Evolutionary conservation across 768 basidiomycete species (phyloP).

Genomic region (Mycena floridula): DNA sequence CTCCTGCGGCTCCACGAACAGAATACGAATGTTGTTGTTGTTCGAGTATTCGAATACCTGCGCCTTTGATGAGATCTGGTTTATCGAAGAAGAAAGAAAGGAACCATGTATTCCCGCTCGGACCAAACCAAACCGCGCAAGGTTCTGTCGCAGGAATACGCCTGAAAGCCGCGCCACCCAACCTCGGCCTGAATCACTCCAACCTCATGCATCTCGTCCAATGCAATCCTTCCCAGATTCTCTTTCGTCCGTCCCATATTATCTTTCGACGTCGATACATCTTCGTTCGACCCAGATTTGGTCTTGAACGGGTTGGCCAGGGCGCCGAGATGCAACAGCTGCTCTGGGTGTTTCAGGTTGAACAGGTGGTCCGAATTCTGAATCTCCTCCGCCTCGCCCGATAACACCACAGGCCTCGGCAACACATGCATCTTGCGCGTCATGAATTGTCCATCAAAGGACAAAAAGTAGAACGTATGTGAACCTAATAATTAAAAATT

Average conservation of each 20-base stretch:
- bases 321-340: slow-evolving; percentile 32
- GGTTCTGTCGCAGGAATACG: slow-evolving; percentile 18
- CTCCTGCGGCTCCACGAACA: slow-evolving; percentile 21
- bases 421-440: slow-evolving; percentile 33
- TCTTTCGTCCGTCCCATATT: too few relatives aligned
- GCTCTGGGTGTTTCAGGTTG: slow-evolving; percentile 11
- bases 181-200: slow-evolving; percentile 25
- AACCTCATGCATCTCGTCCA: slow-evolving; percentile 25
- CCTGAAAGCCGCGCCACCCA: neutral
- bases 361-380: slow-evolving; percentile 18
- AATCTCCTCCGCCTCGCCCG: slow-evolving; percentile 18
- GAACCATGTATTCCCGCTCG: slow-evolving; percentile 28
- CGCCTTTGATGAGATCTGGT: neutral
- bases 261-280: slow-evolving; percentile 21
- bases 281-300: slow-evolving; percentile 43
- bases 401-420: slow-evolving; percentile 14
- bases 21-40: slow-evolving; percentile 18
- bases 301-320: slow-evolving; percentile 65
- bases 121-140: slow-evolving; percentile 45
- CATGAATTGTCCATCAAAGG: slow-evolving; percentile 37
- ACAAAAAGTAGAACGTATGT: slow-evolving; percentile 34
- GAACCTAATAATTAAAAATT: slow-evolving; percentile 6
- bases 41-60: slow-evolving; percentile 36
- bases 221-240: slow-evolving; percentile 18
- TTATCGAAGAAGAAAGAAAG: neutral